phyloP scores from a whole-genome alignment of 2,329 filamentous ascomycete genomes.

The Didymosphaeria variabile region DNA sequence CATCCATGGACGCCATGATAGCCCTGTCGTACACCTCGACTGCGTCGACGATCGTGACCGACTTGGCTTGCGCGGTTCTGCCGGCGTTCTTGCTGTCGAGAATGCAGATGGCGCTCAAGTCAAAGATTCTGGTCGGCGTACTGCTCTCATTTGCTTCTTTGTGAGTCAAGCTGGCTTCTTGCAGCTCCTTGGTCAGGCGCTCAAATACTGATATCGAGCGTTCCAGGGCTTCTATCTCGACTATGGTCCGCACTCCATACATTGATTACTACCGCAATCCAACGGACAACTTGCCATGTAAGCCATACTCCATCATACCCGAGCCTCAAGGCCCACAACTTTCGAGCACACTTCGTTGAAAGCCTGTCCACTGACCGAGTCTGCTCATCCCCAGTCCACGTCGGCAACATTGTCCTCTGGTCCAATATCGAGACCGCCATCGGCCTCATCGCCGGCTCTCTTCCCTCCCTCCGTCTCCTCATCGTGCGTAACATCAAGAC shows the following conservation, averaged over 20 bases:
- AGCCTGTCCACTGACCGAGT: not conserved
- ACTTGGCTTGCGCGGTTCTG: slow-evolving; percentile 8
- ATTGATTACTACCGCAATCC: not conserved
- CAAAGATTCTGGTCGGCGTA: not conserved
- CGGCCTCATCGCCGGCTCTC: slow-evolving; percentile 1
- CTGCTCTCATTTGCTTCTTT: slow-evolving; percentile 4
- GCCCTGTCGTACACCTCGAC: slow-evolving; percentile 4
- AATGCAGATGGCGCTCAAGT: slow-evolving; percentile 3
- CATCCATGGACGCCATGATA: slow-evolving; percentile 5
- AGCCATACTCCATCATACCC: not conserved
- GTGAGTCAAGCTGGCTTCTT: not conserved
- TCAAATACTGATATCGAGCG: not conserved
- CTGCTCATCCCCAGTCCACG: not conserved
- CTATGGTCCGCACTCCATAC: slow-evolving; percentile 5
- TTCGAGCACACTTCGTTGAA: not conserved
- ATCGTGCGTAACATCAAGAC: not conserved
- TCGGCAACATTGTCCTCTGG: slow-evolving; percentile 7
- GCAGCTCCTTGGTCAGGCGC: not conserved
- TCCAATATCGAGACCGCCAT: slow-evolving; percentile 5
- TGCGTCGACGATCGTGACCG: slow-evolving; percentile 2
- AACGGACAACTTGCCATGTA: slow-evolving; percentile 1
- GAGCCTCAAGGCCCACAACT: no score
- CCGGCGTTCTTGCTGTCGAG: not conserved
- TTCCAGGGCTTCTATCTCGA: slow-evolving; percentile 1
- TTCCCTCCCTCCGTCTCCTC: not conserved